A percentile compares a stretch with the other conserved stretches of the same genome.
These are phyloP conservation scores for Chaetomiaceae sp. DNA, from an alignment of 2,329 filamentous ascomycete genomes.

Conservation along the genomic window DNA sequence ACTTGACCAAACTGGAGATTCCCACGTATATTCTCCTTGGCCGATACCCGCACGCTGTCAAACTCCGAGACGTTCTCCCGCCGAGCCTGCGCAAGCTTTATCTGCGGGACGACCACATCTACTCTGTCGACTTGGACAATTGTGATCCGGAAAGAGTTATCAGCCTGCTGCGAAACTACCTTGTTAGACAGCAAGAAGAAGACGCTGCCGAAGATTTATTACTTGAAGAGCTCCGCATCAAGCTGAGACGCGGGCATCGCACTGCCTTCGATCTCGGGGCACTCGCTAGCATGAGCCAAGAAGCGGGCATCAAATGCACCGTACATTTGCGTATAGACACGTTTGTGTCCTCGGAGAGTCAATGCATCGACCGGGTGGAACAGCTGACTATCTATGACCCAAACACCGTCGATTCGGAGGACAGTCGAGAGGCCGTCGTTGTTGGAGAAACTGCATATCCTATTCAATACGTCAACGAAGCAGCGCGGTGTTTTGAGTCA, in stretches of 20 bases:
- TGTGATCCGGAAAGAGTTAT: not conserved
- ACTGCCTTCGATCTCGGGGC: too few relatives aligned
- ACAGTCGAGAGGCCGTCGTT: not conserved
- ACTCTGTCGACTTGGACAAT: not conserved
- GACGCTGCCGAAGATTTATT: too few relatives aligned
- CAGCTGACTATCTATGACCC: not conserved
- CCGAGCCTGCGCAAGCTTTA: not conserved
- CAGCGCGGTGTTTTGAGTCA: not conserved
- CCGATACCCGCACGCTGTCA: not conserved
- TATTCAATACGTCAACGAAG: not conserved
- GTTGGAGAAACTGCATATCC: not conserved
- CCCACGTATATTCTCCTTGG: not conserved
- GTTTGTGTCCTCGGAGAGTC: not conserved
- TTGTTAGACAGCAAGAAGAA: not conserved
- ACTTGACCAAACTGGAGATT: not conserved
- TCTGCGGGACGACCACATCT: not conserved
- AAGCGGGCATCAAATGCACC: not conserved
- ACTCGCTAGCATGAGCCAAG: too few relatives aligned
- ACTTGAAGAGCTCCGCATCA: not conserved
- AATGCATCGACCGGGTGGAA: not conserved
- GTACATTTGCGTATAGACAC: not conserved
- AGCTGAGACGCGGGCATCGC: too few relatives aligned
- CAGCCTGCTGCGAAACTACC: not conserved
- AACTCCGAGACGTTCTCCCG: not conserved
- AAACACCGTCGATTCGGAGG: not conserved